A percentile compares a stretch with the other conserved stretches of the same genome.
phyloP scores from a whole-genome alignment of 2,329 filamentous ascomycete species.

The Tetracladium maxilliforme region DNA sequence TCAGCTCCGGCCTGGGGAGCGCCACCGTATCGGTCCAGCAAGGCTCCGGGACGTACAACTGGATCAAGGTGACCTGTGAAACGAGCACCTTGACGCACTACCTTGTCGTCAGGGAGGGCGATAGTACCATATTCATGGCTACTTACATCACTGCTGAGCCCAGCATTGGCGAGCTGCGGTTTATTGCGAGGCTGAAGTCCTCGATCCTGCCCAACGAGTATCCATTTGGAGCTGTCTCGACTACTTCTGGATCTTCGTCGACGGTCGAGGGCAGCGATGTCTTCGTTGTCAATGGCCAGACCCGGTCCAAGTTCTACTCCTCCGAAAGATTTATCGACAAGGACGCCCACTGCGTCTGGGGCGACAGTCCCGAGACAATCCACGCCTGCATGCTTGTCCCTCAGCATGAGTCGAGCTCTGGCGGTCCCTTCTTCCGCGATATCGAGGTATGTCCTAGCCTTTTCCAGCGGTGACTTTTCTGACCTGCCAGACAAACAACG shows the following conservation, averaged over 20 bases:
- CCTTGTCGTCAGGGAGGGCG: conserved; percentile 43
- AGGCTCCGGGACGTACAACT: conserved; percentile 16
- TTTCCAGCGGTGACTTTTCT: no score
- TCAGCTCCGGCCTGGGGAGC: conserved; percentile 41
- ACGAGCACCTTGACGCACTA: conserved; percentile 49
- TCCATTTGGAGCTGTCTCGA: conserved; percentile 39
- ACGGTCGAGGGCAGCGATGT: conserved; percentile 44
- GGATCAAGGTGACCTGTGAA: conserved; percentile 46
- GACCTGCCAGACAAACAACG: conserved; percentile 51
- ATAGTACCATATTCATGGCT: conserved; percentile 43
- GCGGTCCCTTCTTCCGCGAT: conserved; percentile 47
- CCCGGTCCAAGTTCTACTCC: conserved; percentile 56
- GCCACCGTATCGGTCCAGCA: conserved; percentile 35
- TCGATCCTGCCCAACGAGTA: conserved; percentile 33
- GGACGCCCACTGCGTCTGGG: conserved; percentile 44
- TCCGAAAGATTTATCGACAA: conserved; percentile 58
- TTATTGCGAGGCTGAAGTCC: conserved; percentile 43
- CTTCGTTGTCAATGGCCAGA: conserved; percentile 44
- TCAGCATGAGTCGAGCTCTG: conserved; percentile 45
- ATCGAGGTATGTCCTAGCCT: conserved; percentile 5
- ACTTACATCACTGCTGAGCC: conserved; percentile 46
- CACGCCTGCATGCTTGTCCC: conserved; percentile 48
- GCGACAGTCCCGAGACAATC: conserved; percentile 24
- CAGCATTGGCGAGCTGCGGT: conserved; percentile 43
- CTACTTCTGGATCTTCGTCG: conserved; percentile 29